Evolutionary conservation across 306 rosid species (phyloP), one percentile per base, ranked within the genome.

Genomic region (Gastrolobium bilobum): DNA sequence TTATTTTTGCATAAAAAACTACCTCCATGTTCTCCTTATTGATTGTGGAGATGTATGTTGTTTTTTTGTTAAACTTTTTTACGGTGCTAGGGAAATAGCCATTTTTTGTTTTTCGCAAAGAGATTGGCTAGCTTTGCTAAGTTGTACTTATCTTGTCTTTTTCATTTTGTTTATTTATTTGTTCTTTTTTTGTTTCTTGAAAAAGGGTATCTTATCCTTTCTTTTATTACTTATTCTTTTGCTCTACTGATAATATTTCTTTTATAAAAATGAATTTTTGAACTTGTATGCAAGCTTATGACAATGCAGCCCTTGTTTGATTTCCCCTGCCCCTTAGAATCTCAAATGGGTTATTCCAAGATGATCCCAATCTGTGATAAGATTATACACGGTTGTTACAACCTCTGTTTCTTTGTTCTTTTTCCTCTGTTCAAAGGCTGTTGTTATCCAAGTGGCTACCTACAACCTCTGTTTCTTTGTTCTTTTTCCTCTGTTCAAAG

Each of bases 331-430:
- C 60, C 48, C 34, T 2, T 31, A 40, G 62, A 76, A 20, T 8
- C 52, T 37, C 14, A 15, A 29, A 60, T 43, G 39, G 39, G 35
- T 9, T 29, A 50, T 75, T 37, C 26, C 6, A 35, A 64, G 14
- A 43, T 67, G 60, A 69, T 51, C 43, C 15, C 70, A 44, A 61
- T 34, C n/a, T 56, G 66, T 33, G 60, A 68, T 58, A 58, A 57
- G 62, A 56, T 56, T 70, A 15, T 63, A 38, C 57, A n/a, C 33
- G 68, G 52, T 29, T 60, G 37, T 76, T 20, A 4, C 10, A 61
- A 66, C 42, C 15, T 68, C 38, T 75, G 76, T 61, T 46, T 8
- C 68, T 38, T n/a, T 6, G 4, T 43, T 51, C 34, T 69, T 79
- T 68, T 20, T 20, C 26, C 26, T 20, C 26, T 20, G 26, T 20